Evolutionary conservation across 2,329 filamentous ascomycete species (phyloP).

Genomic region (Aspergillus novoparasiticus): DNA sequence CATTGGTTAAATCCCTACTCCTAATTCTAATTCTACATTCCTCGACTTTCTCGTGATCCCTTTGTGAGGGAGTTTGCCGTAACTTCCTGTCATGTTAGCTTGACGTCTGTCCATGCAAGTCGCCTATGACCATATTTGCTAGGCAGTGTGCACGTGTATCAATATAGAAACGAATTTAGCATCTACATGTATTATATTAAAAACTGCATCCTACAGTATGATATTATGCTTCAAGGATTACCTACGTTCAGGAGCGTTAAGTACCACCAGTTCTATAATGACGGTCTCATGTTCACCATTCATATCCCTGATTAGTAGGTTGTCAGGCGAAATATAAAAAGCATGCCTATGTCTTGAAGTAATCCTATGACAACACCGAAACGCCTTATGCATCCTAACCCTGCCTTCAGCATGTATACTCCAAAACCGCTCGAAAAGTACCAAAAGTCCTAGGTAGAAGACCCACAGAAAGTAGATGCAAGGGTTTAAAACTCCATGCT

Average conservation of each 20-base stretch:
- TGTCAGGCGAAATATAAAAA: not conserved
- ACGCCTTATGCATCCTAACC: slow-evolving; percentile 8
- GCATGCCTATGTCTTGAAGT: not conserved
- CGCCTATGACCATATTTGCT: not conserved
- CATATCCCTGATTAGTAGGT: not conserved
- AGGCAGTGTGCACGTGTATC: slow-evolving; percentile 21
- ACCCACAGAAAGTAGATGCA: not conserved
- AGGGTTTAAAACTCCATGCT: slow-evolving; percentile 66
- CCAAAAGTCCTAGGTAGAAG: not conserved
- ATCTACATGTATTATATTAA: slow-evolving; percentile 18
- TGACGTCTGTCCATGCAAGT: slow-evolving; percentile 2
- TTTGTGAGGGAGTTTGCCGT: not conserved
- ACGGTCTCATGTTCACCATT: not conserved
- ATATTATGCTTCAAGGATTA: not conserved
- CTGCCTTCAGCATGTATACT: not conserved
- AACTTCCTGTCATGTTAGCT: slow-evolving; percentile 8
- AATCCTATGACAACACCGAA: not conserved
- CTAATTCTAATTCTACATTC: slow-evolving; percentile 1
- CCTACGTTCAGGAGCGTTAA: not conserved
- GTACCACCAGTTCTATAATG: not conserved
- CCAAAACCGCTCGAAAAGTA: slow-evolving; percentile 15
- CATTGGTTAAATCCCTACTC: slow-evolving; percentile 12
- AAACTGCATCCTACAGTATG: not conserved
- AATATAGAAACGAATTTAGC: slow-evolving; percentile 26
- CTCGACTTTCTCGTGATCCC: not conserved